Percentiles rank a stretch among this genome's conserved stretches.
Evolutionary conservation across 345 rosid genomes (phyloP).

Genomic region (Firmiana major): DNA sequence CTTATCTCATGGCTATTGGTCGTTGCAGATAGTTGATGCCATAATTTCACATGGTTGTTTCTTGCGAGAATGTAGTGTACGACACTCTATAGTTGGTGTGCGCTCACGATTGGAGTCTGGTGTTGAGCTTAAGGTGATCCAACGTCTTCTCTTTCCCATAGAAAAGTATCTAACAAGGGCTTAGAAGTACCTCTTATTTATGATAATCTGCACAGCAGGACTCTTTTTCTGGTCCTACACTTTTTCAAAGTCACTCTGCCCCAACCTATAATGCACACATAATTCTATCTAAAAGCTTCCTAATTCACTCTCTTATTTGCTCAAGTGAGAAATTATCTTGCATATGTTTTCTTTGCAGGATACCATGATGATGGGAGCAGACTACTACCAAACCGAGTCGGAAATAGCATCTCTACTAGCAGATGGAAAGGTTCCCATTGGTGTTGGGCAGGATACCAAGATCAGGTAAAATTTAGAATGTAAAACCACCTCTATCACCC

Average conservation of each 20-base stretch:
- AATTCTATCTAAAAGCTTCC: neutral
- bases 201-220: neutral
- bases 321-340: neutral
- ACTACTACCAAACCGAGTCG: slow-evolving; percentile 78
- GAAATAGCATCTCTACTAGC: slow-evolving; percentile 70
- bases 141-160: neutral
- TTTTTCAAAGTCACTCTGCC: neutral
- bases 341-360: slow-evolving; percentile 38
- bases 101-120: slow-evolving; percentile 75
- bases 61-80: slow-evolving; percentile 64
- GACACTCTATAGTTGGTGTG: slow-evolving; percentile 69
- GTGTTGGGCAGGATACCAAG: slow-evolving; percentile 75
- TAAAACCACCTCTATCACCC: neutral
- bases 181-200: neutral
- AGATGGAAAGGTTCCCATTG: slow-evolving; percentile 71
- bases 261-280: neutral
- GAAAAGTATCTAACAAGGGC: neutral
- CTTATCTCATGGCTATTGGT: slow-evolving; percentile 12
- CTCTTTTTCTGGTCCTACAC: neutral
- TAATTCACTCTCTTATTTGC: neutral
- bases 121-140: slow-evolving; percentile 56
- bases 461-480: slow-evolving; percentile 45
- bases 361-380: slow-evolving; percentile 95
- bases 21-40: slow-evolving; percentile 59
- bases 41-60: slow-evolving; percentile 88